Percentiles rank a stretch among this genome's conserved stretches.
These are phyloP conservation scores for Pythium folliculosum DNA, from an alignment of 352 stramenopile species.

Conservation along the genomic window DNA sequence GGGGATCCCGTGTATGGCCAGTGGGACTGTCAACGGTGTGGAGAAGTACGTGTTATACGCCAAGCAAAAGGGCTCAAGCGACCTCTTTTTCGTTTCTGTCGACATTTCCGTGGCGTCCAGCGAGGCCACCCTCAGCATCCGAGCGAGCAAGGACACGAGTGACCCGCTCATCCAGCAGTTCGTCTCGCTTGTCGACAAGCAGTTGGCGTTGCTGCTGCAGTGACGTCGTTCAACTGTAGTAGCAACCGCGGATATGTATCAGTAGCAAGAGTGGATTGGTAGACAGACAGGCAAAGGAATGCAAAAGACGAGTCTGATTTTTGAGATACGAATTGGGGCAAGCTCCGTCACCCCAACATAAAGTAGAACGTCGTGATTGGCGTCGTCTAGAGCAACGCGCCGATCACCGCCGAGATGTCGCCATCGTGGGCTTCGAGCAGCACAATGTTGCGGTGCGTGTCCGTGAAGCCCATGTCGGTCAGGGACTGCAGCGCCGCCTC, in stretches of 20 bases:
- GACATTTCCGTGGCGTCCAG: conserved; percentile 45
- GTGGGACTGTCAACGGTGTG: conserved; percentile 59
- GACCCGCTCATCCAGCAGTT: conserved; percentile 51
- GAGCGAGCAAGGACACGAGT: conserved; percentile 48
- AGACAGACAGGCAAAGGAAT: neutral
- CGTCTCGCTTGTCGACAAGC: conserved; percentile 35
- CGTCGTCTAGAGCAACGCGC: conserved; percentile 34
- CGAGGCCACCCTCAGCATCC: conserved; percentile 38
- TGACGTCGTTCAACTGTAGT: too few species aligned
- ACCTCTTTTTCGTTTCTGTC: conserved; percentile 60
- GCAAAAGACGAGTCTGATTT: neutral
- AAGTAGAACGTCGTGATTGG: neutral
- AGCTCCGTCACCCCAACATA: neutral
- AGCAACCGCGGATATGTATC: conserved; percentile 3
- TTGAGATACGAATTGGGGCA: neutral
- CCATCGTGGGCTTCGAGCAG: conserved; percentile 62
- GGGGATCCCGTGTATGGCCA: conserved; percentile 71
- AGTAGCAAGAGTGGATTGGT: conserved; percentile 2
- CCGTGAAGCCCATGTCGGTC: conserved; percentile 71
- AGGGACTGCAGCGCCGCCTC: conserved; percentile 45
- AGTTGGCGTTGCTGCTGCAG: conserved; percentile 14
- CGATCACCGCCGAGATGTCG: conserved; percentile 71
- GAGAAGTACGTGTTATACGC: conserved; percentile 81
- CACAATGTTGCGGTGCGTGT: conserved; percentile 52
- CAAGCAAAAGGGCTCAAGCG: conserved; percentile 47